Evolutionary conservation across 768 basidiomycete species (phyloP), one percentile per base, ranked within the genome.

Genomic region (Agrocybe pediades): DNA sequence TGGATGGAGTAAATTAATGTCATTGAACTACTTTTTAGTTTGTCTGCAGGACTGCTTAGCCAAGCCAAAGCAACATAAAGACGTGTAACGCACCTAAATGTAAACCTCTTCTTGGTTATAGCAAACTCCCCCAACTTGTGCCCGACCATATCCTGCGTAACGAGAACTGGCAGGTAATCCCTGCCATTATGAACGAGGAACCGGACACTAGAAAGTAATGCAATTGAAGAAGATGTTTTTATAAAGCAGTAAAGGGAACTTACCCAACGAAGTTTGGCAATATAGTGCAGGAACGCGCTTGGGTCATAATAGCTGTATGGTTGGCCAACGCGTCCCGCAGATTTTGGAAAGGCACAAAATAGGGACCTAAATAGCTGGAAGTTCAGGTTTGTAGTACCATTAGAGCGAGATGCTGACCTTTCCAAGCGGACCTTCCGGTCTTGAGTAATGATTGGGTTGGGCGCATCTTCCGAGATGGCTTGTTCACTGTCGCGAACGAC

Each of bases 141-240:
- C 0, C 96, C 96, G 1, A 99, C 93, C 96, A 98, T 98, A 69
- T 98, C 96, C 68, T 95, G 92, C 3, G 91, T 94, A 59, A 99
- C 80, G 41, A 79, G 71, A 36, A 99, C 88, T 0, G 95, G 95
- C 4, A 87, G 53, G 68, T 93, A 96, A 62, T 92, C 84, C 71
- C 87, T 92, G 29, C 96, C 96, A 60, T 98, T 98, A 72, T 99
- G 95, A 2, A 99, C 92, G 70, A 90, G 74, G 69, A 99, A 98
- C 33, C 86, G 84, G 29, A 95, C 75, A 2, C 94, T 95, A 65
- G 2, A 11, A 42, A 21, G 24, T 3, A 19, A 48, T 1, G 2
- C 16, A 24, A 7, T 13, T 26, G 2, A 44, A 9, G 6, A 43
- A 6, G 1, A 6, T 7, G n/a, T 16, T 0, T 16, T 4, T 55